Base-by-base conservation (phyloP, 352 stramenopile species). In the Phytophthora macrochlamydospora region DNA sequence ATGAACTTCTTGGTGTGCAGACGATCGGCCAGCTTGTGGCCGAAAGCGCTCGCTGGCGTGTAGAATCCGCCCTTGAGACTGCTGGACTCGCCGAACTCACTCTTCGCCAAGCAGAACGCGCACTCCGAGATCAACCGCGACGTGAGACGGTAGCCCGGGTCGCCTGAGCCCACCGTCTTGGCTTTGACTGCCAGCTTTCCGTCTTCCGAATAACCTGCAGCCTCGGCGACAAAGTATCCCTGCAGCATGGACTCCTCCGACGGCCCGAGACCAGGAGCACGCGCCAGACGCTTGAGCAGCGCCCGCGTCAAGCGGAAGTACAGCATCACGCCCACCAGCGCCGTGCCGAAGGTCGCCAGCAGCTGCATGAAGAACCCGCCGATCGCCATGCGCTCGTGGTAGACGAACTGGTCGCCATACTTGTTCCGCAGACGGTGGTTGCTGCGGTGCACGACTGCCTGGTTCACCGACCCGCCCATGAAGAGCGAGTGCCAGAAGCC, bases 391-490 rank as follows among this genome's bases (percentile, higher is more conserved):
- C 85, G 81, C 48, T 95, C 87, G 32, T 63, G 73, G 62, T 93
- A 94, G 4, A 88, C 71, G 38, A 95, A 83, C 33, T 76, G 68
- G 58, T 66, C 53, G 56, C 85, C 83, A 59, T 95, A 95, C 32
- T 69, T 69, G 51, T 75, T 67, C 18, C 79, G 62, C 24, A 89
- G 71, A 6, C 89, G 64, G 50, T 75, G 78, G 69, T 93, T 93
- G 56, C 65, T 85, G 45, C 85, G 82, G 67, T 92, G 83, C 14
- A 98, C 89, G 33, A 95, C 54, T 5, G 83, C 79, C 35, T 89
- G 76, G 66, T 98, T 97, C 51, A 95, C 79, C 1, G 59, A 69
- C 0, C 72, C 76, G 66, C 97, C 93, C 42, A 97, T 66, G 65
- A 97, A 98, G 29, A 81, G 24, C 31, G 81, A 80, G 55, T 85